Evolutionary conservation across 768 basidiomycete species (phyloP).

Genomic region (Lentinula detonsa): DNA sequence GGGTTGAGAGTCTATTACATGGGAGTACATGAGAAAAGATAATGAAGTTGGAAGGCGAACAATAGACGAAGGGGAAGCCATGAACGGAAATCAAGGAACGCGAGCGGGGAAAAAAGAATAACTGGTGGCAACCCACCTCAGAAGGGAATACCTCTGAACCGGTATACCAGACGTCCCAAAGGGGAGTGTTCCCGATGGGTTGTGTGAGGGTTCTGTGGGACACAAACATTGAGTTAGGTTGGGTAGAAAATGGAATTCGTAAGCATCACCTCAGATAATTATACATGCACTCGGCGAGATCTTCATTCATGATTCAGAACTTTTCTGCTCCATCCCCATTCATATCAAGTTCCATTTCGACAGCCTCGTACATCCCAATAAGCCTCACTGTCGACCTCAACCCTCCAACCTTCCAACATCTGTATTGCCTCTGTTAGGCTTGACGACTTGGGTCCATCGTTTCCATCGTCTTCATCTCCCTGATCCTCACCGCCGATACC

Average conservation of each 20-base stretch:
- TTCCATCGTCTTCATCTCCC: not conserved
- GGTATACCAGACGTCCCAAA: conserved; percentile 77
- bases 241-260: not conserved
- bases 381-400: not conserved
- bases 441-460: not conserved
- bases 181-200: conserved; percentile 40
- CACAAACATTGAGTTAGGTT: conserved; percentile 10
- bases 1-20: conserved; percentile 58
- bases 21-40: too few relatives aligned
- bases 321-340: conserved; percentile 11
- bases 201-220: conserved; percentile 32
- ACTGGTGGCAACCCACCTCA: conserved; percentile 38
- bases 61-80: not conserved
- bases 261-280: conserved; percentile 40
- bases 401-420: not conserved
- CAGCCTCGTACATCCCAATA: not conserved
- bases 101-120: not conserved
- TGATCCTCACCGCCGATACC: not conserved
- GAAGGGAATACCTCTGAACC: conserved; percentile 58
- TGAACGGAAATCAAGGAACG: not conserved
- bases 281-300: conserved; percentile 44
- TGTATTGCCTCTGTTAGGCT: not conserved
- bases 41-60: too few relatives aligned
- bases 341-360: not conserved
- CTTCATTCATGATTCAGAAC: conserved; percentile 14